Evolutionary conservation across 2,329 filamentous ascomycete genomes (phyloP), one percentile per base, ranked within the genome.

Genomic region (Sporothrix brasiliensis): DNA sequence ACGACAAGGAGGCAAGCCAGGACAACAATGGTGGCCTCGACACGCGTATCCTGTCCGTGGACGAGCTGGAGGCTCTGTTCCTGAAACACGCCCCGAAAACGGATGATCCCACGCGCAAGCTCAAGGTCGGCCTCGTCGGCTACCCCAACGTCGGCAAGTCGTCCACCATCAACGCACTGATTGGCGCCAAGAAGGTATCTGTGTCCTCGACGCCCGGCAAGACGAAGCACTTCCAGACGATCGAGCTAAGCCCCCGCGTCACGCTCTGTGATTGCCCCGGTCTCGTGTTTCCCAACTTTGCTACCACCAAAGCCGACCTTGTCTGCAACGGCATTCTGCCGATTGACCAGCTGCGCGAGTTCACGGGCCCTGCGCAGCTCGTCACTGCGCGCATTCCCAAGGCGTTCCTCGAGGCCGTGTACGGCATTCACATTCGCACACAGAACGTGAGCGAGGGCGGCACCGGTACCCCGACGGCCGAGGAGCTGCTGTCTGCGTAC

Each of bases 111-210:
- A 83, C 84, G 60, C 81, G 81, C 73, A 97, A 96, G 80, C 90
- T 94, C 4, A 89, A 93, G 74, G 95, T 99, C 75, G 95, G 95
- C 76, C 85, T 99, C 24, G 95, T 99, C 50, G 95, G 95, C 71
- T 99, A 99, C 81, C 95, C 95, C 77, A 99, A 99, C 82, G 95
- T 99, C 73, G 95, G 95, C 82, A 99, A 99, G 83, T 99, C 96
- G 1, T 97, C 94, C 65, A 99, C 95, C 19, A 99, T 99, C 85
- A 99, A 99, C 83, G 94, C 95, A 54, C 87, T 99, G n/a, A 94
- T 98, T 71, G 96, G 96, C 67, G 90, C 95, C 69, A 99, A 98
- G 84, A 99, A 98, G 82, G 95, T 99, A 6, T 98, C 94, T 0
- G 96, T 99, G 52, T 99, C 95, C 19, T 91, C 94, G 16, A 99